These are phyloP conservation scores for Ceratobasidium sp. DNA, from an alignment of 1,284 basidiomycete species.

Conservation along the genomic window DNA sequence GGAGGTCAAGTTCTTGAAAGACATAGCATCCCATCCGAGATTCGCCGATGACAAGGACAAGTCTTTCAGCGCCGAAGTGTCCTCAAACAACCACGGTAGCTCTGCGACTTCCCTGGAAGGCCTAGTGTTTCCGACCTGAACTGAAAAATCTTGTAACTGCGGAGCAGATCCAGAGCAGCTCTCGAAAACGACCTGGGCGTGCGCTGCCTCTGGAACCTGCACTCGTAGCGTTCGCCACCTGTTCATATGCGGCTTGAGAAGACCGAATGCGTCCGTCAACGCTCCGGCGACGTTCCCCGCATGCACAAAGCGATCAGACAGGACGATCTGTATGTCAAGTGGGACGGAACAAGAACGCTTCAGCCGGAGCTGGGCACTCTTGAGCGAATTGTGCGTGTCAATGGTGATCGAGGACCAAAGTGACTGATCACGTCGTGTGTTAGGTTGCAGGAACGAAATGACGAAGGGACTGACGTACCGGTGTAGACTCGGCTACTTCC, in stretches of 20 bases:
- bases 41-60: conserved; percentile 19
- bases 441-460: not conserved
- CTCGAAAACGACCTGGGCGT: conserved; percentile 12
- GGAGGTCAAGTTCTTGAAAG: conserved; percentile 19
- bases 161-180: conserved; percentile 15
- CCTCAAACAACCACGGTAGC: conserved; percentile 24
- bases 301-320: conserved; percentile 13
- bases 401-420: conserved; percentile 31
- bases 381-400: conserved; percentile 32
- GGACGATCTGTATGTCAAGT: conserved; percentile 24
- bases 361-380: conserved; percentile 7
- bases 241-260: conserved; percentile 23
- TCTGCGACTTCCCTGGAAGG: not conserved
- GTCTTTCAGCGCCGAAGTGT: not conserved
- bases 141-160: conserved; percentile 11
- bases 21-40: conserved; percentile 14
- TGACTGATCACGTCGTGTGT: not conserved
- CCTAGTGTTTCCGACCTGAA: conserved; percentile 16
- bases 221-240: conserved; percentile 29
- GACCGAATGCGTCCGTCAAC: conserved; percentile 12
- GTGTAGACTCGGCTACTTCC: conserved; percentile 33
- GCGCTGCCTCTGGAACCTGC: conserved; percentile 22
- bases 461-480: conserved; percentile 5
- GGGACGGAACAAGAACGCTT: conserved; percentile 28
- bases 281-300: not conserved